These are phyloP conservation scores for Penicillium tannophilum DNA, from an alignment of 495 filamentous ascomycete genomes.

Conservation along the genomic window DNA sequence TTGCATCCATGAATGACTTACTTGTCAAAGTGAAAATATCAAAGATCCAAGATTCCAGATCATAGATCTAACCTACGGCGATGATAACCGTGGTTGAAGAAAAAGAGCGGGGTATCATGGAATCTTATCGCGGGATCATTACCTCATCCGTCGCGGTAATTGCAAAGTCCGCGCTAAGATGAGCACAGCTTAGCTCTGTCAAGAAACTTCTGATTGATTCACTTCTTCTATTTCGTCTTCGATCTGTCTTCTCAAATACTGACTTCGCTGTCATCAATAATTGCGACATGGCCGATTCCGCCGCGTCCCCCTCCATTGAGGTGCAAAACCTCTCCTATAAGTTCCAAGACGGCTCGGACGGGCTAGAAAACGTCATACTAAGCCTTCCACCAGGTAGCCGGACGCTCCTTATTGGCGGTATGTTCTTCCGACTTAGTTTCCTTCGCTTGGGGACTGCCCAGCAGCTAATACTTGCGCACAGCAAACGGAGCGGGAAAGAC, in stretches of 20 bases:
- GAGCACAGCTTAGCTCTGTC: constrained; percentile 5
- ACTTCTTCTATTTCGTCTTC: not conserved
- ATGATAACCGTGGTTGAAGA: not conserved
- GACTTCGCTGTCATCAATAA: not conserved
- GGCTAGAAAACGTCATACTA: constrained; percentile 70
- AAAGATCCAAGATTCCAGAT: too few species aligned
- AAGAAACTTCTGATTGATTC: constrained; percentile 5
- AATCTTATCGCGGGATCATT: constrained; percentile 9
- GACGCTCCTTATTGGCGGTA: constrained; percentile 90
- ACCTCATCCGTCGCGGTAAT: constrained; percentile 22
- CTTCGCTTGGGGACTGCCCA: not conserved
- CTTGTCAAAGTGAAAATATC: too few species aligned
- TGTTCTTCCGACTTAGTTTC: constrained; percentile 10
- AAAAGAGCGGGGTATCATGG: not conserved
- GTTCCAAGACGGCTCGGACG: constrained; percentile 78
- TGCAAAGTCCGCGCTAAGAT: constrained; percentile 10
- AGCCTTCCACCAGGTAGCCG: constrained; percentile 79
- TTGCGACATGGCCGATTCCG: constrained; percentile 23
- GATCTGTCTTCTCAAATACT: not conserved
- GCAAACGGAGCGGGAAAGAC: constrained; percentile 98
- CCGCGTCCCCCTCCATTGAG: constrained; percentile 56
- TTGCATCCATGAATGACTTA: too few species aligned
- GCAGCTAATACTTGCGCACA: constrained; percentile 29
- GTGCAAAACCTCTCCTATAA: constrained; percentile 81
- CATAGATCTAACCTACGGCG: too few species aligned